Evolutionary conservation across 108 stramenopile species (phyloP), one percentile per base, ranked within the genome.

Genomic region (Pseudonitzschia pungens): DNA sequence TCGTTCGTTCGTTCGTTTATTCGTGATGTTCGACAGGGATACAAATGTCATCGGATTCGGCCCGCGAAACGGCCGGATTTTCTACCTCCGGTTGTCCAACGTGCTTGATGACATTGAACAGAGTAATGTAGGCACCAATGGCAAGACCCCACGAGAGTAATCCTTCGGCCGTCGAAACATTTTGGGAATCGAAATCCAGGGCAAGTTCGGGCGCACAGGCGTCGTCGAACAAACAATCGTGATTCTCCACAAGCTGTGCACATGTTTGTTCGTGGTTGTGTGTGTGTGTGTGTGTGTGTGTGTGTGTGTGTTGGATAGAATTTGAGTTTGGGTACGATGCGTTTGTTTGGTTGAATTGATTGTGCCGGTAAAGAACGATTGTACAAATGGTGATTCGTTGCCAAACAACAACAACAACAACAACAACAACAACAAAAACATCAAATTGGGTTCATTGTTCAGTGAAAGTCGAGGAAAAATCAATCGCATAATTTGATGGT

Each of bases 161-260:
- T 4, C 84, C 98, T 79, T 96, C 90, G 26, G 56, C 56, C 8
- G 85, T 82, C n/a, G 79, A 81, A 56, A 97, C 72, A 78, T 96
- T 96, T 69, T 94, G 94, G 68, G 90, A 93, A 77, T 98, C 98
- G 74, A 96, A 98, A 73, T 98, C 98, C 31, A 98, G 71, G 29
- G 93, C 92, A 51, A 95, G 75, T 76, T 98, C 98, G 27, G 98
- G 95, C 0, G 98, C 98, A 52, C 97, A 96, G 48, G 96, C 95
- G 83, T 98, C 98, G 72, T 98, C 95, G 87, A 96, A 98, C 53
- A 98, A 72, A 55, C 92, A 84, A 74, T 97, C 97, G 67, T 87
- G 74, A 60, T 97, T 93, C 80, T 98, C 97, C n/a, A 85, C 81
- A 31, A 98, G 81, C 92, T 96, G 50, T n/a, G 10, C 3, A 6